Conservation (phyloP, 2,329 filamentous ascomycete species). For the Acrocalymma vagum region DNA sequence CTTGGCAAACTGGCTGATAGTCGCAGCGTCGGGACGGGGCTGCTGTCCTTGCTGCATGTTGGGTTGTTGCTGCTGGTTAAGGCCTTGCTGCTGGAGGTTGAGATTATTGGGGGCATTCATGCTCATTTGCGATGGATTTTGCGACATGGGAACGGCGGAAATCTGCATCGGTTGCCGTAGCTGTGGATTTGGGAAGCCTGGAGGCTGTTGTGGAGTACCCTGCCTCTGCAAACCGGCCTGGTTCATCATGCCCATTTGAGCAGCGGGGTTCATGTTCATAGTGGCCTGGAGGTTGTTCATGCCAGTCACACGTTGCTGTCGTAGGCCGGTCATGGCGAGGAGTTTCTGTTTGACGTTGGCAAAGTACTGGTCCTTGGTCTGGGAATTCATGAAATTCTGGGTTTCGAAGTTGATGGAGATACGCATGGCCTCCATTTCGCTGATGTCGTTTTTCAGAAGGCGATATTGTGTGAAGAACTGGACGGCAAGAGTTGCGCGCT, state of each 20-base stretch:
- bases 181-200: constrained; percentile 56
- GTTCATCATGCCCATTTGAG: constrained; percentile 47
- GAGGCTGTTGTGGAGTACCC: constrained; percentile 52
- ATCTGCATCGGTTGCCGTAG: constrained; percentile 61
- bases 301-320: constrained; percentile 36
- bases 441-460: constrained; percentile 39
- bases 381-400: constrained; percentile 30
- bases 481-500: constrained; percentile 39
- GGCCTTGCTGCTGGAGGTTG: constrained; percentile 36
- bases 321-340: constrained; percentile 34
- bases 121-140: constrained; percentile 41
- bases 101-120: constrained; percentile 33
- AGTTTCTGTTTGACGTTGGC: constrained; percentile 39
- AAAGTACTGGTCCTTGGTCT: constrained; percentile 42
- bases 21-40: constrained; percentile 31
- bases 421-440: constrained; percentile 37
- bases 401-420: constrained; percentile 39
- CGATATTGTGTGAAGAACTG: constrained; percentile 44
- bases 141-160: constrained; percentile 55
- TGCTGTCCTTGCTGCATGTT: constrained; percentile 35
- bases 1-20: constrained; percentile 56
- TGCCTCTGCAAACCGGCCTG: constrained; percentile 46
- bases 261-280: constrained; percentile 41
- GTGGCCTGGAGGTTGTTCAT: constrained; percentile 35
- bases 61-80: constrained; percentile 40